These are phyloP conservation scores for Lactifluus subvellereus DNA, from an alignment of 768 basidiomycete genomes.

Conservation along the genomic window DNA sequence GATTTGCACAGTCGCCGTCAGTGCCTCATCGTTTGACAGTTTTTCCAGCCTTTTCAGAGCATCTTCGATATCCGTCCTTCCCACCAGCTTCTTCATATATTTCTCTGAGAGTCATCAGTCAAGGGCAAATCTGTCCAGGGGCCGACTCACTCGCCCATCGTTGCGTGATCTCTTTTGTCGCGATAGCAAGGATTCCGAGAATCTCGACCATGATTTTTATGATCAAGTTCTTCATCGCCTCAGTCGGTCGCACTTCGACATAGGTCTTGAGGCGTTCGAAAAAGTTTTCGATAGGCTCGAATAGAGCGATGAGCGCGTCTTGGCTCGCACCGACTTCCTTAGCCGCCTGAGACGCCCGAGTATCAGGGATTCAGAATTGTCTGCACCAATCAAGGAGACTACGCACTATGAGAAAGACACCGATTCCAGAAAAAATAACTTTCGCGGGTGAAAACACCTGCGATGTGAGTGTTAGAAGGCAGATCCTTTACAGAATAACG, in stretches of 20 bases:
- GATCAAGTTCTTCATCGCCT: background rate
- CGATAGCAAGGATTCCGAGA: constrained; percentile 5
- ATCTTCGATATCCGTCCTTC: constrained; percentile 3
- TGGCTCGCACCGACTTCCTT: constrained; percentile 1
- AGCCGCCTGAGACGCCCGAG: background rate
- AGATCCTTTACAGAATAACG: background rate
- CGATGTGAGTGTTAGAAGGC: background rate
- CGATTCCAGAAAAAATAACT: constrained; percentile 5
- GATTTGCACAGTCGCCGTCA: background rate
- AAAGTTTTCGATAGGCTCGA: constrained; percentile 3
- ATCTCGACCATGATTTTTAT: constrained; percentile 1
- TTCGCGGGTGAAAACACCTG: background rate
- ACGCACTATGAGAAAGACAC: background rate
- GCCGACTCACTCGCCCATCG: background rate
- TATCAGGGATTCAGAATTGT: no score
- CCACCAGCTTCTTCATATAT: background rate
- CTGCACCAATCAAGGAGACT: no score
- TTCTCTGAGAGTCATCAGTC: background rate
- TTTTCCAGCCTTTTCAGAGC: background rate
- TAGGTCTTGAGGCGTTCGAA: background rate
- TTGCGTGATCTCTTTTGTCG: constrained; percentile 1
- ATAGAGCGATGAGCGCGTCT: background rate
- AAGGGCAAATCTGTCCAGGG: background rate
- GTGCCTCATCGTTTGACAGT: background rate
- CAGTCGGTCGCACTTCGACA: background rate